Percentiles rank a stretch among this genome's conserved stretches.
Evolutionary conservation across 495 filamentous ascomycete genomes (phyloP).

Genomic region (Cenococcum geophilum): DNA sequence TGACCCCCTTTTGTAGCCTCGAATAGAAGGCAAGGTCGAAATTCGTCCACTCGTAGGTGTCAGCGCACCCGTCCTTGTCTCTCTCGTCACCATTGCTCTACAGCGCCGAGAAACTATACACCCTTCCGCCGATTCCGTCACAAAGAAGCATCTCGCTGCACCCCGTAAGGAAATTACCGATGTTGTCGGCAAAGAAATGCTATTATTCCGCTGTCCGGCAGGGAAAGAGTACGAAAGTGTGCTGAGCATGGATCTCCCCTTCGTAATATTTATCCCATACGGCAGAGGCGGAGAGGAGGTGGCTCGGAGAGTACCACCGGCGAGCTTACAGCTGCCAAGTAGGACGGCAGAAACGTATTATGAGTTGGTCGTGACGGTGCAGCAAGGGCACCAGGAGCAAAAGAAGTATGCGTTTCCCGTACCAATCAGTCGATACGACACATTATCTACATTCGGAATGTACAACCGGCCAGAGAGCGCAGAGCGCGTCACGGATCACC

Average conservation of each 20-base stretch:
- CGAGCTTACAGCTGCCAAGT: slow-evolving; percentile 83
- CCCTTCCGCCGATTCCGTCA: slow-evolving; percentile 85
- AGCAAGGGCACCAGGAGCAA: slow-evolving; percentile 78
- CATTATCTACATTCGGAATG: slow-evolving; percentile 97
- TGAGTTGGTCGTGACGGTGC: slow-evolving; percentile 91
- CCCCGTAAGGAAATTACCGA: slow-evolving; percentile 87
- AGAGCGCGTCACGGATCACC: slow-evolving; percentile 76
- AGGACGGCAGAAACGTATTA: slow-evolving; percentile 94
- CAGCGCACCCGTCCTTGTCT: slow-evolving; percentile 82
- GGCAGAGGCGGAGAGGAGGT: slow-evolving; percentile 83
- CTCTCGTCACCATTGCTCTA: slow-evolving; percentile 88
- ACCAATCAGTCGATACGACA: slow-evolving; percentile 88
- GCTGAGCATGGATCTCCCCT: slow-evolving; percentile 94
- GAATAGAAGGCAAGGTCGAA: slow-evolving; percentile 97
- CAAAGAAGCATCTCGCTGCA: slow-evolving; percentile 86
- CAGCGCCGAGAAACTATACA: slow-evolving; percentile 94
- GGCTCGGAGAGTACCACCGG: slow-evolving; percentile 82
- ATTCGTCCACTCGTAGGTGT: slow-evolving; percentile 79
- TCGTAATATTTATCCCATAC: slow-evolving; percentile 94
- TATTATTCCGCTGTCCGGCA: slow-evolving; percentile 76
- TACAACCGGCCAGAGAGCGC: slow-evolving; percentile 92
- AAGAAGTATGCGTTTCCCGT: slow-evolving; percentile 89
- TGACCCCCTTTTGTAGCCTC: slow-evolving; percentile 52
- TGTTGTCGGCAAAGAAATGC: slow-evolving; percentile 90
- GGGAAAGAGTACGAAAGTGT: slow-evolving; percentile 82